These are phyloP conservation scores for Moesziomyces sp. DNA, from an alignment of 1,284 basidiomycete genomes.

Conservation along the genomic window DNA sequence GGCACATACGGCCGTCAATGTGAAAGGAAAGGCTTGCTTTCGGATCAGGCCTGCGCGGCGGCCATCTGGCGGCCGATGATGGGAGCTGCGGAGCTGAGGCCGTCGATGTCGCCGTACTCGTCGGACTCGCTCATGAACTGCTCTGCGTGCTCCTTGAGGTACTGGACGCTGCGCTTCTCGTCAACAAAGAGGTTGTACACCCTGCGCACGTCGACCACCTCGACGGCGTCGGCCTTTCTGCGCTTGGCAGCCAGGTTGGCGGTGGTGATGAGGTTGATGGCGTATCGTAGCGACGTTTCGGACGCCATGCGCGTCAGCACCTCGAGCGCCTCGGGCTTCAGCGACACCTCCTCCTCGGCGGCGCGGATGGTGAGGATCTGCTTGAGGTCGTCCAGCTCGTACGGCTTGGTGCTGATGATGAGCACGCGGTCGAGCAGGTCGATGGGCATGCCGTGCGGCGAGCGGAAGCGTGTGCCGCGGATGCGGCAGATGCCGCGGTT, in stretches of 20 bases:
- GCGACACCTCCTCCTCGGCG: slow-evolving; percentile 94
- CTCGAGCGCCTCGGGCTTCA: slow-evolving; percentile 78
- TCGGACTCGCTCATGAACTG: slow-evolving; percentile 71
- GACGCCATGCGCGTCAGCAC: slow-evolving; percentile 86
- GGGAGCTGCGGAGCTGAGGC: slow-evolving; percentile 27
- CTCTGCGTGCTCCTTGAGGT: slow-evolving; percentile 84
- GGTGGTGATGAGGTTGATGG: slow-evolving; percentile 90
- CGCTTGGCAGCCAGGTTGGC: slow-evolving; percentile 84
- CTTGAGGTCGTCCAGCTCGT: slow-evolving; percentile 82
- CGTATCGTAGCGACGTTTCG: slow-evolving; percentile 81
- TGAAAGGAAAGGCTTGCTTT: slow-evolving; percentile 8
- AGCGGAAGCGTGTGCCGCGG: slow-evolving; percentile 91
- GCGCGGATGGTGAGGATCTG: slow-evolving; percentile 95
- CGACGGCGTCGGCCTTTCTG: slow-evolving; percentile 78
- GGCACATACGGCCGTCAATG: background rate
- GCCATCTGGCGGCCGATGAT: slow-evolving; percentile 32
- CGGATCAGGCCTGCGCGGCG: slow-evolving; percentile 15
- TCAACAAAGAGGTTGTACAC: slow-evolving; percentile 87
- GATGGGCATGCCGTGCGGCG: slow-evolving; percentile 92
- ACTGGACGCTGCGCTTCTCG: slow-evolving; percentile 92
- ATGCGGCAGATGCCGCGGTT: slow-evolving; percentile 95
- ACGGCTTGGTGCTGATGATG: slow-evolving; percentile 94
- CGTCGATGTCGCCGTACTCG: slow-evolving; percentile 47
- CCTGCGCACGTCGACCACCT: slow-evolving; percentile 82
- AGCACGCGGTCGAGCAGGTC: slow-evolving; percentile 94